These are phyloP conservation scores for Erodium chrysanthum DNA, from an alignment of 441 rosid genomes.

Conservation along the genomic window DNA sequence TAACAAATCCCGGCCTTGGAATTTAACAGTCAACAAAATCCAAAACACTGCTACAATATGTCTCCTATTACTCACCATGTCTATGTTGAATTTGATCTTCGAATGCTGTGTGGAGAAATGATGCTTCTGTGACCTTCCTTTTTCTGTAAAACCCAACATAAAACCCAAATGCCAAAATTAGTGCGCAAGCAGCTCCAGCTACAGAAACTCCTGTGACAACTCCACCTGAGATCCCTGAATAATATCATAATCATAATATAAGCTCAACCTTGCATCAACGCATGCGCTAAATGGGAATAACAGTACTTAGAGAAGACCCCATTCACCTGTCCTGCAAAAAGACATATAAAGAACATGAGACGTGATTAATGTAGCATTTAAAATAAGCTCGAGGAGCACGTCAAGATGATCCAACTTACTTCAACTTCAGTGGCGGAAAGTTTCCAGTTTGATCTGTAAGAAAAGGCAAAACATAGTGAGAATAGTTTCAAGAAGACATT, in stretches of 20 bases:
- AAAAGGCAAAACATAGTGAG: constrained; percentile 7
- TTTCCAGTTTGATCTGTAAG: constrained; percentile 41
- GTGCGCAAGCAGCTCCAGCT: constrained; percentile 30
- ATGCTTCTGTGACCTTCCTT: constrained; percentile 27
- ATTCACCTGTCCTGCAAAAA: constrained; percentile 39
- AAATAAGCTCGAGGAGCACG: neutral
- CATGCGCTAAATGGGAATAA: neutral
- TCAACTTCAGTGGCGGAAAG: constrained; percentile 38
- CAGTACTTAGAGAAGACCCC: constrained; percentile 11
- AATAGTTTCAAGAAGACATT: neutral
- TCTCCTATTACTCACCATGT: constrained; percentile 22
- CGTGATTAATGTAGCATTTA: neutral
- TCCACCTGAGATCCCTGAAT: constrained; percentile 42
- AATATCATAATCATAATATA: constrained; percentile 10
- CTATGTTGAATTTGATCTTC: constrained; percentile 21
- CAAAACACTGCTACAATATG: neutral
- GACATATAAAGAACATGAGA: constrained; percentile 4
- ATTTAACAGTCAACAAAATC: neutral
- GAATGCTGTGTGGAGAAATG: constrained; percentile 23
- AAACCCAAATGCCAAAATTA: constrained; percentile 26
- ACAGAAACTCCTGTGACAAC: constrained; percentile 38
- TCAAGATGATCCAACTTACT: constrained; percentile 25
- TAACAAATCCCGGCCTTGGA: neutral
- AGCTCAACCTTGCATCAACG: constrained; percentile 9
- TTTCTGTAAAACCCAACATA: constrained; percentile 30